A percentile compares a stretch with the other conserved stretches of the same genome.
Conservation (phyloP, 2,329 filamentous ascomycete species). For the Fusarium sp. region DNA sequence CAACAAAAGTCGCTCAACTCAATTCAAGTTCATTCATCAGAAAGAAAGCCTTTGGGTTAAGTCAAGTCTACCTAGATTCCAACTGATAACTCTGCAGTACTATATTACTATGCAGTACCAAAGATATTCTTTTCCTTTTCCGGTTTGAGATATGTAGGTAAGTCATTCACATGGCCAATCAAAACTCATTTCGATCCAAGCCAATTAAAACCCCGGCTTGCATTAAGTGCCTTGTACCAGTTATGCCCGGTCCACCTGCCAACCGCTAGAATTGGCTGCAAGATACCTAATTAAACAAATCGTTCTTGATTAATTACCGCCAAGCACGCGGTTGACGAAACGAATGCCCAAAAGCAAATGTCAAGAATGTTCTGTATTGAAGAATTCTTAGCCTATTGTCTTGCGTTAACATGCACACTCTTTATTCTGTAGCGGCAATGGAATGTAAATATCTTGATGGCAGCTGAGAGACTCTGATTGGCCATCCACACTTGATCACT, state of each 20-base stretch:
- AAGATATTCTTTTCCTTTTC: neutral
- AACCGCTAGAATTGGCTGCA: conserved; percentile 22
- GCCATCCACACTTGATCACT: conserved; percentile 1
- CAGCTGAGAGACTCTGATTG: conserved; percentile 18
- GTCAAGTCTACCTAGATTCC: too few species aligned
- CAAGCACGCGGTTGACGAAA: neutral
- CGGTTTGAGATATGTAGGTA: neutral
- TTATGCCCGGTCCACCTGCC: conserved; percentile 36
- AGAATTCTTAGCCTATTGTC: neutral
- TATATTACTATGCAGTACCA: neutral
- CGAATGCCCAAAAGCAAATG: conserved; percentile 13
- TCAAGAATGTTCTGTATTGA: neutral
- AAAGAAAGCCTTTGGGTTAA: too few species aligned
- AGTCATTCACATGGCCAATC: neutral
- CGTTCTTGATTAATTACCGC: neutral
- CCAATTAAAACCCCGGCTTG: neutral
- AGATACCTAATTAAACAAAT: neutral
- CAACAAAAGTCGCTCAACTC: neutral
- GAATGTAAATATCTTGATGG: neutral
- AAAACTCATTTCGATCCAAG: neutral
- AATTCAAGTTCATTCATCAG: neutral
- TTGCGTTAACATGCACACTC: neutral
- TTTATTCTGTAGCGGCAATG: conserved; percentile 7
- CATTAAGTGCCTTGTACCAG: neutral
- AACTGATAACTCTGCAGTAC: too few species aligned